phyloP scores from a whole-genome alignment of 2,329 filamentous ascomycete genomes.

The Hypomyces rosellus region DNA sequence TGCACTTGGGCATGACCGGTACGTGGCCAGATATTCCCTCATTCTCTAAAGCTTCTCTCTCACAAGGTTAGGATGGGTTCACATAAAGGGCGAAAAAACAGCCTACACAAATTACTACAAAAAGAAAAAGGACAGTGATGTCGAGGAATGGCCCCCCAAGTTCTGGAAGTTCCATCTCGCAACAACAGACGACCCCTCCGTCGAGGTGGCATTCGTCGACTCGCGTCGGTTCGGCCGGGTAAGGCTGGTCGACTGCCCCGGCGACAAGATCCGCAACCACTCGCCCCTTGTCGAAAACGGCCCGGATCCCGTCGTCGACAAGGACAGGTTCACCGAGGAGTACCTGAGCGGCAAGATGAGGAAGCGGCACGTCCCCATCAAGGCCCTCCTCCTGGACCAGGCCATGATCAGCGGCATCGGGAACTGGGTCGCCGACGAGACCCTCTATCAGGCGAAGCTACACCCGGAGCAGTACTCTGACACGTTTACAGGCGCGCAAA shows the following conservation, averaged over 20 bases:
- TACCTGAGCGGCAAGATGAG: slow-evolving; percentile 68
- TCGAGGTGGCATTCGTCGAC: slow-evolving; percentile 76
- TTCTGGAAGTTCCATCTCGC: slow-evolving; percentile 82
- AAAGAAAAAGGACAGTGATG: slow-evolving; percentile 54
- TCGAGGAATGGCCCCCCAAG: slow-evolving; percentile 74
- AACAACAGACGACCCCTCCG: slow-evolving; percentile 46
- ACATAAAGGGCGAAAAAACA: slow-evolving; percentile 72
- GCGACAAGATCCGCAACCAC: slow-evolving; percentile 64
- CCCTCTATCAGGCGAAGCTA: slow-evolving; percentile 79
- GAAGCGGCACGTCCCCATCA: slow-evolving; percentile 77
- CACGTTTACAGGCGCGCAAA: slow-evolving; percentile 65
- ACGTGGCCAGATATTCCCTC: slow-evolving; percentile 5
- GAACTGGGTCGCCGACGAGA: slow-evolving; percentile 96
- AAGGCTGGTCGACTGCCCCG: slow-evolving; percentile 74
- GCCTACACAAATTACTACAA: slow-evolving; percentile 80
- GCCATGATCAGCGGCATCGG: slow-evolving; percentile 85
- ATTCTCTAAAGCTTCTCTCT: slow-evolving; percentile 4
- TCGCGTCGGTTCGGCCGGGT: slow-evolving; percentile 72
- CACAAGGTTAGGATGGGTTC: slow-evolving; percentile 62
- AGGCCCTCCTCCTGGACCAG: slow-evolving; percentile 84
- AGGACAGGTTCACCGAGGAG: slow-evolving; percentile 65
- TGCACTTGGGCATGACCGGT: slow-evolving; percentile 77
- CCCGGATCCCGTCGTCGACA: slow-evolving; percentile 83
- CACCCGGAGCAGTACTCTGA: slow-evolving; percentile 93
- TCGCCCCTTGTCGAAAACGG: slow-evolving; percentile 86